Evolutionary conservation across 345 rosid species (phyloP), one percentile per base, ranked within the genome.

Genomic region (Hypericum androsaemum): DNA sequence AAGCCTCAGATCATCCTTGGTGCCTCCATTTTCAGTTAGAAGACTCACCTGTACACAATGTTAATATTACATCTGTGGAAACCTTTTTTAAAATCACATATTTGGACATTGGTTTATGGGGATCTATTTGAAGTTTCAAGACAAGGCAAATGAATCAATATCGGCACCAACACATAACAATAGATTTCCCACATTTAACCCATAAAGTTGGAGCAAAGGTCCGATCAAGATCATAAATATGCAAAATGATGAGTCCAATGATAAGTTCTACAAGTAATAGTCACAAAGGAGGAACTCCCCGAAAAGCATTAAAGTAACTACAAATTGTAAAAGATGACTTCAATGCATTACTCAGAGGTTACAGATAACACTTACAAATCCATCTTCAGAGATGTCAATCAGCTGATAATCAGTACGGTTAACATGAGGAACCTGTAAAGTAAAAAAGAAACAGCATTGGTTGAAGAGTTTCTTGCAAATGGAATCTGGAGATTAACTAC

Each of bases 1-100:
- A 64, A 83, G 90, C 80, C 67, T 83, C 62, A 77, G 74, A 54
- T 80, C 90, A 56, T 83, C 90, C 74, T 83, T 83, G 52, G 90
- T 83, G 66, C 58, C 68, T 54, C 87, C 84, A 63, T 56, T 78
- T 39, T 78, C 87, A 64, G 90, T 76, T 50, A 83, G 42, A 56
- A 83, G 86, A 60, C 90, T 83, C 70, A 78, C 90, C 87, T 80
- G n/a, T n/a, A 42, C 37, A 53, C n/a, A 9, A 39, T 14, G 35
- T 37, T 16, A 40, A 54, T 42, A 43, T 36, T 7, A 37, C 12
- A 38, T 50, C 14, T 38, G 59, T 57, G 42, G 50, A 12, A 11
- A 53, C 12, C 9, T 22, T 22, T 22, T 39, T 45, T 5, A 16
- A 7, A 46, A 51, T 37, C 40, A 14, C 7, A 41, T 8, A 22